Percentiles rank a stretch among this genome's conserved stretches.
phyloP scores from a whole-genome alignment of 2,329 filamentous ascomycete species.

The Aureobasidium sp. region DNA sequence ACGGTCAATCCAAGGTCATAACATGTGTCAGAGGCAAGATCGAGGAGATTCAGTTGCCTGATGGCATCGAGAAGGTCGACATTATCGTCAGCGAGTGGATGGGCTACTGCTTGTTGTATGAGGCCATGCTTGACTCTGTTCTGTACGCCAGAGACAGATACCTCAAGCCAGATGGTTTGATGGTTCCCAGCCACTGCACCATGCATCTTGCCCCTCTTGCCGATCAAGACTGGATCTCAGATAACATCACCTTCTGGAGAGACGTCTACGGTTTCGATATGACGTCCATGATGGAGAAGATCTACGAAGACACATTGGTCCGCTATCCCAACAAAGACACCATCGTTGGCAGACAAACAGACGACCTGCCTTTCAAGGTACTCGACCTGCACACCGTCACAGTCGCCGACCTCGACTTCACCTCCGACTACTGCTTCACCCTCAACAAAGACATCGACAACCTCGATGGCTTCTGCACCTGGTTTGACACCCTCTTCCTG shows the following conservation, averaged over 20 bases:
- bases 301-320: conserved; percentile 60
- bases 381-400: conserved; percentile 70
- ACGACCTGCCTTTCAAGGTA: conserved; percentile 60
- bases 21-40: conserved; percentile 79
- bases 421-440: conserved; percentile 56
- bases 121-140: conserved; percentile 92
- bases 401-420: conserved; percentile 68
- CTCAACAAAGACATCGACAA: conserved; percentile 56
- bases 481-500: conserved; percentile 92
- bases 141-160: conserved; percentile 83
- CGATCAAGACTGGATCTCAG: conserved; percentile 68
- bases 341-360: conserved; percentile 44
- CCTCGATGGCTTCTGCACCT: conserved; percentile 82
- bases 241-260: conserved; percentile 79
- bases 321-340: conserved; percentile 35
- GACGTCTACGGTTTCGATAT: conserved; percentile 95
- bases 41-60: conserved; percentile 70
- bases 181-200: conserved; percentile 80
- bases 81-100: conserved; percentile 98
- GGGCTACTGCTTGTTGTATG: conserved; percentile 89
- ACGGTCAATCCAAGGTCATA: conserved; percentile 66
- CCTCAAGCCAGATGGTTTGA: conserved; percentile 68
- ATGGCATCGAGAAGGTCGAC: conserved; percentile 66
- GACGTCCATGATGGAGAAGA: conserved; percentile 77
- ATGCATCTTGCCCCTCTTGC: conserved; percentile 75